phyloP scores from a whole-genome alignment of 257 asterid species.

The Leptodermis oblonga region DNA sequence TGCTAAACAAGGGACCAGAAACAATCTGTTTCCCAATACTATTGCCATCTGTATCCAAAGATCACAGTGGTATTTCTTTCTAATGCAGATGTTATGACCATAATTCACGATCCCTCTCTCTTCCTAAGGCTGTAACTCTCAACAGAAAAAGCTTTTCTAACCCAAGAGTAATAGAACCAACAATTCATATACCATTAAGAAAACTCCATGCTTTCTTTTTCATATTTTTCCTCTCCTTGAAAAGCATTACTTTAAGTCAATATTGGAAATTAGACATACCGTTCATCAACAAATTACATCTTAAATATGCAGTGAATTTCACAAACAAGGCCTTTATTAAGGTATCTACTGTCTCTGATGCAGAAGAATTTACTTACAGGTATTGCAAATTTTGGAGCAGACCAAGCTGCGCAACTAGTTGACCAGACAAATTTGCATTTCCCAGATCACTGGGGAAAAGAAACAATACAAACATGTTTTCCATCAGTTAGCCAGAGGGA shows the following conservation, averaged over 20 bases:
- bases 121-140: not conserved
- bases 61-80: too few relatives aligned
- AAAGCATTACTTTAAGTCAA: too few relatives aligned
- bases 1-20: not conserved
- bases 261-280: too few relatives aligned
- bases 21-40: not conserved
- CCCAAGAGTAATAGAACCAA: not conserved
- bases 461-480: constrained; percentile 14
- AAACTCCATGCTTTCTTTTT: not conserved
- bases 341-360: not conserved
- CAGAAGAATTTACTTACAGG: constrained; percentile 55
- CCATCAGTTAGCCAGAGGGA: not conserved
- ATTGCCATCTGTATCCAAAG: too few relatives aligned
- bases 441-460: constrained; percentile 76
- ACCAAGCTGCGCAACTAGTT: constrained; percentile 87
- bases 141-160: not conserved
- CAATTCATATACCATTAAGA: not conserved
- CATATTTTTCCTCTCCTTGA: too few relatives aligned
- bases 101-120: not conserved
- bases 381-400: constrained; percentile 64
- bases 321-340: not conserved
- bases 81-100: too few relatives aligned
- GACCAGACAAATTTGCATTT: constrained; percentile 87
- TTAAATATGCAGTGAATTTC: not conserved
- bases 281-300: not conserved